phyloP scores from a whole-genome alignment of 768 basidiomycete species.

The Podaxis sp. region DNA sequence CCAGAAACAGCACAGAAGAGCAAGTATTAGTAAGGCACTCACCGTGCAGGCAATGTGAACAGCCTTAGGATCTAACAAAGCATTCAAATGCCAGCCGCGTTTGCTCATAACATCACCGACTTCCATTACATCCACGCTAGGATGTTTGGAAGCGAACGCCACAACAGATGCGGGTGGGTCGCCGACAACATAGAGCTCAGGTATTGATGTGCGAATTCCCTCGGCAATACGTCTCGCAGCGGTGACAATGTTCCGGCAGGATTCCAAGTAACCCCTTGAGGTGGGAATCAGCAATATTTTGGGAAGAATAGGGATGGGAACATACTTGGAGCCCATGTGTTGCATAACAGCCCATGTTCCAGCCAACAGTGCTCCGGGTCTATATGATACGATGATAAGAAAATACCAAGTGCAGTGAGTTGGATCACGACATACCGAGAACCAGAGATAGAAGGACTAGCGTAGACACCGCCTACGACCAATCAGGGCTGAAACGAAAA shows the following conservation, averaged over 20 bases:
- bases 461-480: conserved; percentile 78
- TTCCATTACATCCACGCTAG: conserved; percentile 71
- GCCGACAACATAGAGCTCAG: conserved; percentile 86
- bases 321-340: conserved; percentile 83
- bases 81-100: conserved; percentile 92
- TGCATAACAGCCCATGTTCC: conserved; percentile 98
- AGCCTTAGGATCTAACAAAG: conserved; percentile 71
- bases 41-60: conserved; percentile 96
- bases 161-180: conserved; percentile 89
- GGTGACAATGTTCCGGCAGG: conserved; percentile 80
- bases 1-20: not conserved
- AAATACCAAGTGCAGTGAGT: not conserved
- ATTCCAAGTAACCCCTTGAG: conserved; percentile 79
- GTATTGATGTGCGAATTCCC: conserved; percentile 63
- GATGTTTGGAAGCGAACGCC: conserved; percentile 73
- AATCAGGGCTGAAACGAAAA: conserved; percentile 1
- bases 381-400: conserved; percentile 23
- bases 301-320: conserved; percentile 17
- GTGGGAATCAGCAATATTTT: not conserved
- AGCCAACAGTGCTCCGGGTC: conserved; percentile 90
- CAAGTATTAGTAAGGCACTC: conserved; percentile 24
- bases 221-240: conserved; percentile 69
- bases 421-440: conserved; percentile 58
- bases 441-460: conserved; percentile 84
- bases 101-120: conserved; percentile 88